These are phyloP conservation scores for Periconia sp. DNA, from an alignment of 2,329 filamentous ascomycete genomes.

Conservation along the genomic window DNA sequence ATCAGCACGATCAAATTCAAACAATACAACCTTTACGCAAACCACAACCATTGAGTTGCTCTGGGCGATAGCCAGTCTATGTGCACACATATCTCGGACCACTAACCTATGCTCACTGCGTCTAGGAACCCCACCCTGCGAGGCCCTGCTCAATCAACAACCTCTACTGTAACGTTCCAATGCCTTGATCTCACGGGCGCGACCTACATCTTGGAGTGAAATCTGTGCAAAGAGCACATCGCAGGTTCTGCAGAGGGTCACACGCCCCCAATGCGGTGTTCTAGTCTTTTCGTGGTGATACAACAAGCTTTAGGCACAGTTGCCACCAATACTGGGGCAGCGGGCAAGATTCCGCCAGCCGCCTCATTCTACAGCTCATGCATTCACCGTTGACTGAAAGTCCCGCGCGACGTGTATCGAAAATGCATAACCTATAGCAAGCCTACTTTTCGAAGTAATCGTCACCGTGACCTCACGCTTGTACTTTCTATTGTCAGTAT, in stretches of 20 bases:
- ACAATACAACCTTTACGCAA: conserved; percentile 14
- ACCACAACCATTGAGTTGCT: not conserved
- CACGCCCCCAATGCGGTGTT: not conserved
- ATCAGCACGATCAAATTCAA: conserved; percentile 35
- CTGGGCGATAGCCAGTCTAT: not conserved
- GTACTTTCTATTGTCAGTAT: not conserved
- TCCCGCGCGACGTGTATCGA: not conserved
- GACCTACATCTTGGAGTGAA: not conserved
- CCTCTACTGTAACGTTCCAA: no score
- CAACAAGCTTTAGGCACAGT: not conserved
- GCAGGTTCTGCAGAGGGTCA: not conserved
- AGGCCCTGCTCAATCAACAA: no score
- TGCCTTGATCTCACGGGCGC: not conserved
- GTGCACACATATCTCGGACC: not conserved
- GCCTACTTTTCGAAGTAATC: not conserved
- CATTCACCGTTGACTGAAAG: not conserved
- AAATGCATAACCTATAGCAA: not conserved
- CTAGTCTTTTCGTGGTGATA: not conserved
- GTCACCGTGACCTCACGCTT: not conserved
- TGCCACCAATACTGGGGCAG: not conserved
- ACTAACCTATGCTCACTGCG: not conserved
- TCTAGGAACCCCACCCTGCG: no score
- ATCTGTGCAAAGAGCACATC: not conserved
- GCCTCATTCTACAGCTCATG: not conserved
- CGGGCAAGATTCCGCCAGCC: not conserved